A percentile compares a stretch with the other conserved stretches of the same genome.
phyloP scores from a whole-genome alignment of 1,139 yeast genomes.

The Pichia terricola region DNA sequence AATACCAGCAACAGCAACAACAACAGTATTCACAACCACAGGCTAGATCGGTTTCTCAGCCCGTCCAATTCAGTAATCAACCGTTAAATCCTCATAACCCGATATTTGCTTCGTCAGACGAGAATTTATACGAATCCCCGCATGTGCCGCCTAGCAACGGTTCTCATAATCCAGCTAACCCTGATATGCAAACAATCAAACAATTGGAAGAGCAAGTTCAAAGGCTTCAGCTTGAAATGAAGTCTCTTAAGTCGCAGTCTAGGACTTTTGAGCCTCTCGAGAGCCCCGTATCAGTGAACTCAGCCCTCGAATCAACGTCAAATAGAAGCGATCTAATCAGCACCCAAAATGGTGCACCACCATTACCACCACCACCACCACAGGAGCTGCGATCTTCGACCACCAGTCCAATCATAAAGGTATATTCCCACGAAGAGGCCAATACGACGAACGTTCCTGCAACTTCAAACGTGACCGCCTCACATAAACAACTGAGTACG shows the following conservation, averaged over 20 bases:
- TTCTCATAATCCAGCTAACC: too few relatives aligned
- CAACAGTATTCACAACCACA: not conserved
- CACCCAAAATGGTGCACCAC: conserved; percentile 14
- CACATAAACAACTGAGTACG: too few relatives aligned
- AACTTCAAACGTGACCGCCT: too few relatives aligned
- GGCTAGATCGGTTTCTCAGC: not conserved
- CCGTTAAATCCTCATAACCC: too few relatives aligned
- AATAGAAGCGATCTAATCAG: not conserved
- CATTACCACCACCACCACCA: conserved; percentile 24
- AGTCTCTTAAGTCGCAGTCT: conserved; percentile 11
- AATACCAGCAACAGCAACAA: conserved; percentile 1
- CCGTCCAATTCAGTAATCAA: not conserved
- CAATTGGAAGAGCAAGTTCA: conserved; percentile 24
- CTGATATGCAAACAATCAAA: conserved; percentile 17
- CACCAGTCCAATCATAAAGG: too few relatives aligned
- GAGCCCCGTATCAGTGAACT: not conserved
- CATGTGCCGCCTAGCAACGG: too few relatives aligned
- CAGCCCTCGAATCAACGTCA: too few relatives aligned
- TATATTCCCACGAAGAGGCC: too few relatives aligned
- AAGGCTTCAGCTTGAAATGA: conserved; percentile 20
- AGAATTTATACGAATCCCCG: too few relatives aligned
- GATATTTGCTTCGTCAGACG: too few relatives aligned
- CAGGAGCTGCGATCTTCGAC: conserved; percentile 3
- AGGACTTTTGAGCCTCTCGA: too few relatives aligned
- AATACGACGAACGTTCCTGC: too few relatives aligned